Conservation (phyloP, 1,139 yeast species). For the Suhomyces yuchorum region DNA sequence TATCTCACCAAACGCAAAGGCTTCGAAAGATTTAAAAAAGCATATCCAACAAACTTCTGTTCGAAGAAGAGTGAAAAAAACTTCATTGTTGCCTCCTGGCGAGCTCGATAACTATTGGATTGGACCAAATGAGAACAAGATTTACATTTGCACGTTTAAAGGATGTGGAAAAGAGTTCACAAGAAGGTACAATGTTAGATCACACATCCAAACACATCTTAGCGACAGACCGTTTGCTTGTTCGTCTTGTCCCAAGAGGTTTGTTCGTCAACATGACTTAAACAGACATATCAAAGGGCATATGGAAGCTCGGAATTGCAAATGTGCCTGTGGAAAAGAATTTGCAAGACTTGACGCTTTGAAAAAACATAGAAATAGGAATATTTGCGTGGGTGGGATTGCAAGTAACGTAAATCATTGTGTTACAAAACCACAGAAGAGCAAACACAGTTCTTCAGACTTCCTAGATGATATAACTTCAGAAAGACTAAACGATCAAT, state of each 20-base stretch:
- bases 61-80: constrained; percentile 52
- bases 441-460: constrained; percentile 16
- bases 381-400: constrained; percentile 76
- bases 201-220: constrained; percentile 95
- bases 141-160: constrained; percentile 72
- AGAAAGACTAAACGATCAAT: constrained; percentile 24
- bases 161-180: constrained; percentile 84
- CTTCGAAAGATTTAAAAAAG: constrained; percentile 37
- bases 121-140: constrained; percentile 73
- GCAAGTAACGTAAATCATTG: constrained; percentile 27
- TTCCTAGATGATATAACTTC: constrained; percentile 24
- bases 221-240: constrained; percentile 87
- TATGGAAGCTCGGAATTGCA: constrained; percentile 64
- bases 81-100: constrained; percentile 86
- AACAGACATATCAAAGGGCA: constrained; percentile 91
- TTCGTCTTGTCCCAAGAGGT: constrained; percentile 63
- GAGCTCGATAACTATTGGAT: constrained; percentile 80
- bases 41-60: constrained; percentile 45
- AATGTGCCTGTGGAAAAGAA: constrained; percentile 89
- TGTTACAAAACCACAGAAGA: constrained; percentile 34
- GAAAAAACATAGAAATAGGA: constrained; percentile 74
- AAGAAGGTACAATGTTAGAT: constrained; percentile 89
- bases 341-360: constrained; percentile 90
- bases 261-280: constrained; percentile 90
- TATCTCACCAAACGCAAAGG: constrained; percentile 47